Evolutionary conservation across 116 monocot genomes (phyloP), one percentile per base, ranked within the genome.

Genomic region (Papilionanthe hybrid): DNA sequence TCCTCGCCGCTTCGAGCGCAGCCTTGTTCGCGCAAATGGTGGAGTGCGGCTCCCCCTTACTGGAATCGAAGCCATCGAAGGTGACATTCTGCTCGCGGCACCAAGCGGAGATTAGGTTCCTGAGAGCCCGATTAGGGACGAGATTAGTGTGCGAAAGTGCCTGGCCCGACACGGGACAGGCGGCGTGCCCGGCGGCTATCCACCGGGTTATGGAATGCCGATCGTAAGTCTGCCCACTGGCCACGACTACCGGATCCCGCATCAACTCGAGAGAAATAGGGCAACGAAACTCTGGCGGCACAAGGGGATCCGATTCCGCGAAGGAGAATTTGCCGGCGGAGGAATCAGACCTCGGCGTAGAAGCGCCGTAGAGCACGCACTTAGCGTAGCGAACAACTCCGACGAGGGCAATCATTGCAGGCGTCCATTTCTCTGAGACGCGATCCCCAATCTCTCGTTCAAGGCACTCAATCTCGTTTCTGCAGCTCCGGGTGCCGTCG

Each of bases 211-310:
- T 98, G 32, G 94, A 94, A 10, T 82, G 87, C 3, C 90, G 84
- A 76, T 98, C 98, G 89, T 94, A 98, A 0, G 94, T 98, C 93
- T 98, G 98, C 5, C 98, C 98, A 73, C 88, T 98, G 2, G 92
- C 88, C 57, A 86, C 94, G 48, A 98, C 93, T 55, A 98, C 93
- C 4, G 94, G 98, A 63, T 94, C 98, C 27, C 72, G 86, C 98
- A 98, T 98, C 41, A 94, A 75, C 12, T 93, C 98, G 41, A 98
- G 91, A 12, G 98, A 82, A 69, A 98, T 93, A 13, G 97, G 94
- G 87, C 98, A 94, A 42, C 90, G 87, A 86, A 94, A 94, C 57
- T 98, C 98, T 9, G 76, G 79, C 13, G 94, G 94, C 19, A 89
- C 78, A 22, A 58, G 32, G 58, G 66, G 29, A 13, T 87, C 90